Percentiles rank a stretch among this genome's conserved stretches.
These are phyloP conservation scores for Phoma sp. DNA, from an alignment of 2,329 filamentous ascomycete genomes.

Conservation along the genomic window DNA sequence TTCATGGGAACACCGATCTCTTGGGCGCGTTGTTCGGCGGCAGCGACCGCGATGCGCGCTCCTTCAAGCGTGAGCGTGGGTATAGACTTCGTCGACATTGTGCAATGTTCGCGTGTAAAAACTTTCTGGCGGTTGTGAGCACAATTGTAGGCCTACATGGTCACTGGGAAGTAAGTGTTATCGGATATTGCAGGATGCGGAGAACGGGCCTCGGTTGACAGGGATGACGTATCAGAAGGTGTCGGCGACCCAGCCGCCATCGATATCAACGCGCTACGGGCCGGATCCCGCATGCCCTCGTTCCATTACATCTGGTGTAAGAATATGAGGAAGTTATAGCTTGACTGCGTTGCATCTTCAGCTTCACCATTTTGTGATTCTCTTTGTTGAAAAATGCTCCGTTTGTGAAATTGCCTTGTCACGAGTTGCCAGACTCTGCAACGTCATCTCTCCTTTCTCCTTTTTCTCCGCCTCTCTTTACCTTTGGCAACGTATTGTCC, in stretches of 20 bases:
- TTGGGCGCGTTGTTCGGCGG: slow-evolving; percentile 46
- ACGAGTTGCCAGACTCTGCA: too few relatives aligned
- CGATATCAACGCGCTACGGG: slow-evolving; percentile 24
- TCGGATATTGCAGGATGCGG: slow-evolving; percentile 18
- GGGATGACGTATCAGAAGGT: slow-evolving; percentile 9
- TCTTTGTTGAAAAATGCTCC: too few relatives aligned
- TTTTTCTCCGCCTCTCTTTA: too few relatives aligned
- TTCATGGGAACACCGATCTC: slow-evolving; percentile 55
- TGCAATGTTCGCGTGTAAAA: neutral
- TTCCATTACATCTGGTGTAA: too few relatives aligned
- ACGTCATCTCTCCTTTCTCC: too few relatives aligned
- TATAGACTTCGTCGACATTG: slow-evolving; percentile 43
- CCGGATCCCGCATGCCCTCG: slow-evolving; percentile 9
- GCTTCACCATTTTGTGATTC: too few relatives aligned
- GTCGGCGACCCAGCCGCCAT: neutral
- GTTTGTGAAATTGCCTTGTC: too few relatives aligned
- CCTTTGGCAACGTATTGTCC: too few relatives aligned
- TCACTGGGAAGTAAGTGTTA: neutral
- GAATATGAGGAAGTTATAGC: too few relatives aligned
- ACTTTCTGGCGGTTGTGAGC: neutral
- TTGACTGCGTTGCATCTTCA: too few relatives aligned
- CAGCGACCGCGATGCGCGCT: slow-evolving; percentile 46
- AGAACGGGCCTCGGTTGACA: slow-evolving; percentile 17
- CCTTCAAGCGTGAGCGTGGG: slow-evolving; percentile 47
- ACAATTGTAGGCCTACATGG: neutral